Conservation (phyloP, 352 stramenopile genomes). For the Globisporangium echinulatum region DNA sequence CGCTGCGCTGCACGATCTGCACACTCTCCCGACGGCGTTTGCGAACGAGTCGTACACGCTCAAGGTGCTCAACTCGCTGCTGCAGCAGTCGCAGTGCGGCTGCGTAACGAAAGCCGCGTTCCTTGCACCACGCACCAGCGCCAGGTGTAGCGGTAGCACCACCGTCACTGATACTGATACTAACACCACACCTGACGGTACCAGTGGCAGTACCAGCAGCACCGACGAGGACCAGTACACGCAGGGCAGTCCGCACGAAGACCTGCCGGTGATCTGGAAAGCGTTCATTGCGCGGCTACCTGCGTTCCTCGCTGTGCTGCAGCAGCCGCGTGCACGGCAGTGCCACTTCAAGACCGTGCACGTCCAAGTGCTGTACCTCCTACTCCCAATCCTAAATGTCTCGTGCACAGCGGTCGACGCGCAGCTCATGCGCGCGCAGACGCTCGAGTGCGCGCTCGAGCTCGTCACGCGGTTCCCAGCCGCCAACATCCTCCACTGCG, state of each 20-base stretch:
- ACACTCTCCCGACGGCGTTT: slow-evolving; percentile 43
- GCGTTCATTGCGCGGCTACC: slow-evolving; percentile 36
- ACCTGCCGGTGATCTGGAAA: slow-evolving; percentile 63
- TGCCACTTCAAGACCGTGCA: slow-evolving; percentile 51
- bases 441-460: slow-evolving; percentile 68
- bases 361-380: slow-evolving; percentile 66
- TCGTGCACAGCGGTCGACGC: slow-evolving; percentile 52
- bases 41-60: slow-evolving; percentile 65
- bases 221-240: slow-evolving; percentile 11
- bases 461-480: slow-evolving; percentile 89
- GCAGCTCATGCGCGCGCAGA: slow-evolving; percentile 27
- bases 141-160: neutral
- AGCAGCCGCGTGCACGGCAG: slow-evolving; percentile 8
- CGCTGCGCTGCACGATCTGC: slow-evolving; percentile 32
- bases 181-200: neutral
- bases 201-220: neutral
- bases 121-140: slow-evolving; percentile 6
- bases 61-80: slow-evolving; percentile 75
- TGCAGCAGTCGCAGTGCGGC: slow-evolving; percentile 64
- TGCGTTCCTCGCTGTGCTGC: slow-evolving; percentile 31
- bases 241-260: slow-evolving; percentile 40
- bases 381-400: slow-evolving; percentile 72
- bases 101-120: slow-evolving; percentile 60
- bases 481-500: slow-evolving; percentile 70
- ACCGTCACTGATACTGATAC: too few species aligned